Conservation (phyloP, 441 rosid genomes). For the Euphorbia corollata region DNA sequence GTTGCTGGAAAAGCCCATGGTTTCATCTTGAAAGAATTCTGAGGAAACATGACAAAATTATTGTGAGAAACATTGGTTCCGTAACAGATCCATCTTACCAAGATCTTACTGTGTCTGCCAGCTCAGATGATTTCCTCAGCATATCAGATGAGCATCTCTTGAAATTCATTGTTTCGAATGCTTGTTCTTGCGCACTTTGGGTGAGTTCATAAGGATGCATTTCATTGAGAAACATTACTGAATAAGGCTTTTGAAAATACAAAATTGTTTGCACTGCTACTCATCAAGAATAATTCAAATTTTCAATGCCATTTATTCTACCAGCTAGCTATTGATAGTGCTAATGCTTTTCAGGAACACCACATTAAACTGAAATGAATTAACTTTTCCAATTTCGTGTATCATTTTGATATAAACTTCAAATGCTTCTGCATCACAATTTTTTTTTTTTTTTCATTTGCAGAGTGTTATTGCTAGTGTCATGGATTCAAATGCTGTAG, state of each 20-base stretch:
- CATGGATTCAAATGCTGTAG: conserved; percentile 38
- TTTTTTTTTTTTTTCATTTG: conserved; percentile 8
- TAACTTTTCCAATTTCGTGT: not conserved
- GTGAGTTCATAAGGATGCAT: conserved; percentile 33
- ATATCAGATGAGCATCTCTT: conserved; percentile 55
- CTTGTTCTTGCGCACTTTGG: conserved; percentile 50
- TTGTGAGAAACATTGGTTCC: conserved; percentile 47
- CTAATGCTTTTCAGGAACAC: not conserved
- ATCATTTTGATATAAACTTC: not conserved
- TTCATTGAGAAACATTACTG: not conserved
- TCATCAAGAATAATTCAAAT: not conserved
- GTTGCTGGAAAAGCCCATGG: conserved; percentile 27
- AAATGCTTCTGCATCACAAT: not conserved
- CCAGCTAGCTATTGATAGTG: not conserved
- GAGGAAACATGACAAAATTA: conserved; percentile 45
- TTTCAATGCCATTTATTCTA: not conserved
- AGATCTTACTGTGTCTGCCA: conserved; percentile 41
- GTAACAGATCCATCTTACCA: conserved; percentile 46
- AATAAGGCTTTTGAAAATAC: not conserved
- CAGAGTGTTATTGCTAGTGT: conserved; percentile 49
- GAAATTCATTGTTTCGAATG: conserved; percentile 43
- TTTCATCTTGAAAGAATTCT: conserved; percentile 54
- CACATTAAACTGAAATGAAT: not conserved
- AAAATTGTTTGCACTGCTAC: not conserved
- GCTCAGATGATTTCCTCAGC: conserved; percentile 42